Evolutionary conservation across 2,329 filamentous ascomycete species (phyloP).

Genomic region (Botryotinia convoluta): DNA sequence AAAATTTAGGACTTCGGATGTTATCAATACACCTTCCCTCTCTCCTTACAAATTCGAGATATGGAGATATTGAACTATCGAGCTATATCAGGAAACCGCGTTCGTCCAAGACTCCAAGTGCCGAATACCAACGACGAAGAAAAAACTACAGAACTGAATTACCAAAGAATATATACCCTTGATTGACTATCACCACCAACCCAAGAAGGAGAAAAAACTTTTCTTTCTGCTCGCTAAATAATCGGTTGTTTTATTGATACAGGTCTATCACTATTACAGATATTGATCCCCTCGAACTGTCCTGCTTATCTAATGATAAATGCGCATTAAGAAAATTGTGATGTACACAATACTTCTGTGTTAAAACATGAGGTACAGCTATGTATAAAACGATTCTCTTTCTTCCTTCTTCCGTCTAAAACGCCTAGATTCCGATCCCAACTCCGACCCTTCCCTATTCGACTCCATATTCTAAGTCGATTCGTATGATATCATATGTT

Average conservation of each 20-base stretch:
- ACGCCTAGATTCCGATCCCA: background rate
- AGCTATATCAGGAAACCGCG: background rate
- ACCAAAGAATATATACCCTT: background rate
- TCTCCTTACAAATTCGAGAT: background rate
- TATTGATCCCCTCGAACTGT: background rate
- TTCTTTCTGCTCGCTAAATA: background rate
- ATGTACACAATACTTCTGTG: background rate
- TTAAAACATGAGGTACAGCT: background rate
- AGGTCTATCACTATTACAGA: background rate
- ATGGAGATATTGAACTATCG: background rate
- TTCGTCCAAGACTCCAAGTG: background rate
- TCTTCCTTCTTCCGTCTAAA: background rate
- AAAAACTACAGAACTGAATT: background rate
- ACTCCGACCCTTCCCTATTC: background rate
- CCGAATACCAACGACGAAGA: background rate
- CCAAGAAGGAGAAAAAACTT: background rate
- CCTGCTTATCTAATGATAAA: background rate
- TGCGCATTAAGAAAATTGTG: too few species aligned
- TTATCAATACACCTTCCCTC: background rate
- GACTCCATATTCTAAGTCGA: background rate
- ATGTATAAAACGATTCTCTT: background rate
- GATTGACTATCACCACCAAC: background rate
- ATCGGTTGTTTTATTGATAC: background rate
- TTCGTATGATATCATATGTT: background rate
- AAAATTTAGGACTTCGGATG: background rate